Conservation (phyloP, 2,329 filamentous ascomycete genomes). For the Aspergillus hortae region DNA sequence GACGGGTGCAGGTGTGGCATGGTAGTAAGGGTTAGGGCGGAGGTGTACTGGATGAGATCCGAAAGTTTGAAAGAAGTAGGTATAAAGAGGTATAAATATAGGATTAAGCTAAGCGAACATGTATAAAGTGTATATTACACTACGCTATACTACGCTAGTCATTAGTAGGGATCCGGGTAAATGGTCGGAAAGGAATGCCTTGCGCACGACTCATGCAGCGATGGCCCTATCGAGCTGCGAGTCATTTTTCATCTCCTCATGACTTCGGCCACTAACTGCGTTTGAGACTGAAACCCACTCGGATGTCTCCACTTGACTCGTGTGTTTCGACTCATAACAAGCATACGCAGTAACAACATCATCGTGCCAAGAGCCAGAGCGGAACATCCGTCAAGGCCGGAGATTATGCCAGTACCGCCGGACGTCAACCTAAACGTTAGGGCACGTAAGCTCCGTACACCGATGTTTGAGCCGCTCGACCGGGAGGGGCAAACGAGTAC, state of each 20-base stretch:
- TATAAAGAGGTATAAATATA: no score
- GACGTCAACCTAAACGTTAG: not conserved
- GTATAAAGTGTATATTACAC: no score
- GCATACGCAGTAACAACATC: no score
- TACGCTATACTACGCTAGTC: no score
- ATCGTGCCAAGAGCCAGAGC: no score
- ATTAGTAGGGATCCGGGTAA: no score
- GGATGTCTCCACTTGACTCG: conserved; percentile 23
- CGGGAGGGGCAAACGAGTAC: not conserved
- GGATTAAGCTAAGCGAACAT: no score
- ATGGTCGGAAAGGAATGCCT: not conserved
- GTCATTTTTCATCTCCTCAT: conserved; percentile 12
- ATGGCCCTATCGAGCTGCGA: conserved; percentile 12
- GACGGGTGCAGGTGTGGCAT: no score
- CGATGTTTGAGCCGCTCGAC: conserved; percentile 8
- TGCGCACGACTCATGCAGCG: not conserved
- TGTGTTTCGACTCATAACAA: not conserved
- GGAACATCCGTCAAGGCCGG: not conserved
- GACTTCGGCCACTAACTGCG: not conserved
- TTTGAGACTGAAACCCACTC: conserved; percentile 2
- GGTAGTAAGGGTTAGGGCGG: no score
- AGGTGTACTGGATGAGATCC: no score
- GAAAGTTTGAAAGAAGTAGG: no score
- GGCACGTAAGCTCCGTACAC: no score
- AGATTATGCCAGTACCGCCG: not conserved